Conservation (phyloP, 495 filamentous ascomycete species). For the Talaromyces adpressus region DNA sequence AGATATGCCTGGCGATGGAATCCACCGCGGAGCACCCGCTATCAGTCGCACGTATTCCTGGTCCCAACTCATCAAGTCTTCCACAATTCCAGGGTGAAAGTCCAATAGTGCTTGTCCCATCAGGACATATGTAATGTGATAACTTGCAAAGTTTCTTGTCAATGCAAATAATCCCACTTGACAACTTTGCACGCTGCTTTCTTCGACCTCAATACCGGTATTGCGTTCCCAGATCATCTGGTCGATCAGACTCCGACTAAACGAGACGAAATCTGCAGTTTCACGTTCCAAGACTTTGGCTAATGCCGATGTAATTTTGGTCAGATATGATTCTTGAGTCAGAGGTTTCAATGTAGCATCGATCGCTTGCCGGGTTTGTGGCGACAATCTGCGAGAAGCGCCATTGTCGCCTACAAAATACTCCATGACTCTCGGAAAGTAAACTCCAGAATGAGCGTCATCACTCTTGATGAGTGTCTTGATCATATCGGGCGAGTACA, state of each 20-base stretch:
- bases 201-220: conserved; percentile 25
- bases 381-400: conserved; percentile 23
- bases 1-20: conserved; percentile 42
- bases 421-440: conserved; percentile 33
- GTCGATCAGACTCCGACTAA: conserved; percentile 52
- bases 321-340: conserved; percentile 35
- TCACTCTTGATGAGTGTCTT: conserved; percentile 34
- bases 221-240: conserved; percentile 54
- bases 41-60: conserved; percentile 44
- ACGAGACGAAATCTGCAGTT: conserved; percentile 48
- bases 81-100: conserved; percentile 42
- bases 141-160: conserved; percentile 46
- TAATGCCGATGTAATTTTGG: conserved; percentile 27
- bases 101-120: conserved; percentile 50
- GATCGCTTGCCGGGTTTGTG: conserved; percentile 27
- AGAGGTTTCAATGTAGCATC: conserved; percentile 30
- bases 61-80: conserved; percentile 50
- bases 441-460: conserved; percentile 21
- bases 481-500: conserved; percentile 44
- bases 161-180: conserved; percentile 48
- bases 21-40: conserved; percentile 44
- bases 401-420: conserved; percentile 45
- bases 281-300: conserved; percentile 28
- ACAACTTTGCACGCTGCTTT: conserved; percentile 28
- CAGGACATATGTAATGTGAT: conserved; percentile 42